A percentile compares a stretch with the other conserved stretches of the same genome.
phyloP scores from a whole-genome alignment of 345 rosid species.

The Euclidium syriacum region DNA sequence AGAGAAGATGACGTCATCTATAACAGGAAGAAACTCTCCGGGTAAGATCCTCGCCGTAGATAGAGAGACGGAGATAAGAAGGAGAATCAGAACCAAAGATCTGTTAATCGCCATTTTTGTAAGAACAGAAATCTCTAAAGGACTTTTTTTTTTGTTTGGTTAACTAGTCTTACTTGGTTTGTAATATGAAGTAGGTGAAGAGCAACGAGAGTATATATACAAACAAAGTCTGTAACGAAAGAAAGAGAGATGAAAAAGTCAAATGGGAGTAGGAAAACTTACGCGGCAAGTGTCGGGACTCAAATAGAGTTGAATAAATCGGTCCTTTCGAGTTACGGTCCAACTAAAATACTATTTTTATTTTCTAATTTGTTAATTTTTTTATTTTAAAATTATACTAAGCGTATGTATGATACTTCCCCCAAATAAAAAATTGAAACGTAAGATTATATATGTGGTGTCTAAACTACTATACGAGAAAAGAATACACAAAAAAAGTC shows the following conservation, averaged over 20 bases:
- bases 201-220: constrained; percentile 8
- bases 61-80: constrained; percentile 9
- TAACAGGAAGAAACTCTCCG: constrained; percentile 17
- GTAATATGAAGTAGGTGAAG: constrained; percentile 19
- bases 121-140: not conserved
- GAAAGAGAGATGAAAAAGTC: no score
- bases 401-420: no score
- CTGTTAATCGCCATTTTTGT: not conserved
- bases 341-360: not conserved
- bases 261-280: constrained; percentile 22
- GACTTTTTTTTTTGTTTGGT: not conserved
- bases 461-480: no score
- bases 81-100: constrained; percentile 21
- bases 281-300: constrained; percentile 33
- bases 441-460: no score
- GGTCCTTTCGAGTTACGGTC: constrained; percentile 1
- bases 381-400: not conserved
- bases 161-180: not conserved
- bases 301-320: not conserved
- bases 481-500: no score
- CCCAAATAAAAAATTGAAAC: no score
- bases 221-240: not conserved
- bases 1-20: not conserved
- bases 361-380: not conserved
- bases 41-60: constrained; percentile 21